Base-by-base conservation (phyloP, 805 yeast species). In the Candida parachauliodes region DNA sequence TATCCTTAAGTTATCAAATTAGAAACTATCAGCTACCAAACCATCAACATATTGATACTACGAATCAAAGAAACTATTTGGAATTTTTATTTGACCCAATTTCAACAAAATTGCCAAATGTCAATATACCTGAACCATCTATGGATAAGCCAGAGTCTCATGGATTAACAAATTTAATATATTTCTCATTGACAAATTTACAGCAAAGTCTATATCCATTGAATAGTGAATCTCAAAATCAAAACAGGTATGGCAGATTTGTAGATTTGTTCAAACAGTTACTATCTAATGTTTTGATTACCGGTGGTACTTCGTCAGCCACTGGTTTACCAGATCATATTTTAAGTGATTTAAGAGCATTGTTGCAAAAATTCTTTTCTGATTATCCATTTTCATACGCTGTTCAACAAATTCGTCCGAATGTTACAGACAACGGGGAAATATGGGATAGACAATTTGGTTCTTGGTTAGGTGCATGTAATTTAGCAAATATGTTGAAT, bases 11-110 rank as follows among this genome's bases (percentile, higher is more conserved):
- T 19, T 55, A 43, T 36, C 58, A 57, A 42, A 45, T 54, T 25
- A 54, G 53, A 17, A 44, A 48, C 37, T 52, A 46, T 18, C 40
- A 48, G 32, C 37, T 42, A 28, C 21, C 34, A 12, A 36, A 42
- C 19, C 36, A 35, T n/a, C 24, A 26, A 11, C 36, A 36, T 25
- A 39, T 44, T 10, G 31, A 36, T 22, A 45, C 39, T 12, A 14
- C 34, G 5, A 45, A 42, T 28, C 35, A 43, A 23, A 36, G 40
- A 14, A 41, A 41, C 19, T 48, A 48, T 28, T 62, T 81, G 6
- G 94, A 87, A 59, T 79, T 87, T 5, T 55, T 87, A 36, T 84
- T 86, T 64, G 75, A 77, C 40, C 95, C 95, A 2, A 60, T 68
- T 16, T 60, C 63, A 21, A 72, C 70, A 47, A 68, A 72, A 14